Evolutionary conservation across 73 alveolate species (phyloP).

Genomic region (Paramecium bursaria): DNA sequence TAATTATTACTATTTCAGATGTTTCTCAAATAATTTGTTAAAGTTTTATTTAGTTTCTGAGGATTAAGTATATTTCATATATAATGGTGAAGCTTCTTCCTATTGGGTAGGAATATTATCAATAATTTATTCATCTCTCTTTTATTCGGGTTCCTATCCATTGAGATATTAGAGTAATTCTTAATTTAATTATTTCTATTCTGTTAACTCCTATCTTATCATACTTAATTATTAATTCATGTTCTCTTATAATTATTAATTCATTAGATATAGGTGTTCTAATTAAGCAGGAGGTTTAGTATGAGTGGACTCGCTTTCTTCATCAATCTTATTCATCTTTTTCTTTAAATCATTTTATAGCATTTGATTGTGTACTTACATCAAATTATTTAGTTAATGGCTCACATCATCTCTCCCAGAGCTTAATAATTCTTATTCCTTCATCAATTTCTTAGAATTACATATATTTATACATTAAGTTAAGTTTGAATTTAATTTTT

Average conservation of each 20-base stretch:
- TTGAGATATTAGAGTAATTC: conserved; percentile 1
- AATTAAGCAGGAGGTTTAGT: background rate
- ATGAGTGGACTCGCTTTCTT: background rate
- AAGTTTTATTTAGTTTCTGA: conserved; percentile 3
- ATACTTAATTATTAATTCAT: conserved; percentile 33
- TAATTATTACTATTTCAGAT: conserved; percentile 7
- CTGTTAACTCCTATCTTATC: conserved; percentile 27
- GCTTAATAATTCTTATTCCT: background rate
- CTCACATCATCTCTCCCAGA: conserved; percentile 21
- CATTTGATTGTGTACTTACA: conserved; percentile 39
- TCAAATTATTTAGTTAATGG: conserved; percentile 3
- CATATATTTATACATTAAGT: background rate
- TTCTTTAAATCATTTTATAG: conserved; percentile 38
- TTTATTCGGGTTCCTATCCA: conserved; percentile 7
- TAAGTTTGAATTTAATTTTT: conserved; percentile 14
- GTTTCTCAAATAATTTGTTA: conserved; percentile 16
- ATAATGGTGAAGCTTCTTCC: background rate
- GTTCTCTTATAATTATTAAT: conserved; percentile 28
- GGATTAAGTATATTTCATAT: background rate
- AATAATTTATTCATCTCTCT: background rate
- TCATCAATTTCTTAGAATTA: background rate
- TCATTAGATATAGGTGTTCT: background rate
- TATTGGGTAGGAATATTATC: background rate
- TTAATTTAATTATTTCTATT: conserved; percentile 37
- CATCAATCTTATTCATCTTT: conserved; percentile 16